A percentile compares a stretch with the other conserved stretches of the same genome.
Evolutionary conservation across 2,329 filamentous ascomycete genomes (phyloP).

Genomic region (Ophiostoma fasciatum): DNA sequence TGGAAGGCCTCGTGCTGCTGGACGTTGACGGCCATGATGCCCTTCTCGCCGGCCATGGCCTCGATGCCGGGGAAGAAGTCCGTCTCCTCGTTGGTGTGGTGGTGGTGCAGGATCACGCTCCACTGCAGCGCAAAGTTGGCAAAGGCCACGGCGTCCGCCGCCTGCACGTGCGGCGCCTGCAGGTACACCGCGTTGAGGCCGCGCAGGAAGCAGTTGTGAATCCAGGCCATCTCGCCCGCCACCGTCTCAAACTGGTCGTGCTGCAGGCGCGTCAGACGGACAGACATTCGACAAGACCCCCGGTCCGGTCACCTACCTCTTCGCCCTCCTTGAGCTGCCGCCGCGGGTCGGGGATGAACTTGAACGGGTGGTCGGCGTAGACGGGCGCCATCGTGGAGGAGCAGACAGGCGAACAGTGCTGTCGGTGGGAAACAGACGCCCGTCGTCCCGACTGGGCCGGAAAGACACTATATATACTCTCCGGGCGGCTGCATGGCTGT

Average conservation of each 20-base stretch:
- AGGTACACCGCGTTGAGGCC: constrained; percentile 17
- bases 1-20: constrained; percentile 21
- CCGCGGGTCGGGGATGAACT: constrained; percentile 10
- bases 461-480: too few species aligned
- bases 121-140: constrained; percentile 15
- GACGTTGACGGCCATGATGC: constrained; percentile 19
- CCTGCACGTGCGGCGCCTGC: constrained; percentile 21
- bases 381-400: constrained; percentile 14
- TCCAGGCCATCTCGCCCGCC: constrained; percentile 19
- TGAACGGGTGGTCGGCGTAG: constrained; percentile 16
- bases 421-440: too few species aligned
- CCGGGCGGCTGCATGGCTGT: too few species aligned
- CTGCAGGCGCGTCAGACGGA: constrained; percentile 8
- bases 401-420: too few species aligned
- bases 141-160: constrained; percentile 21
- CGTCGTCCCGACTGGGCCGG: too few species aligned
- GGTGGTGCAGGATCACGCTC: constrained; percentile 14
- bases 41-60: constrained; percentile 13
- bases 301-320: too few species aligned
- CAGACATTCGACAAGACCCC: not conserved
- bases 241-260: constrained; percentile 16
- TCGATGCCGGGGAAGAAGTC: constrained; percentile 20
- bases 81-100: constrained; percentile 21
- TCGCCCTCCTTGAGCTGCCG: not conserved
- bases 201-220: constrained; percentile 19